Evolutionary conservation across 73 alveolate genomes (phyloP), one percentile per base, ranked within the genome.

Genomic region (Blepharisma stoltei): DNA sequence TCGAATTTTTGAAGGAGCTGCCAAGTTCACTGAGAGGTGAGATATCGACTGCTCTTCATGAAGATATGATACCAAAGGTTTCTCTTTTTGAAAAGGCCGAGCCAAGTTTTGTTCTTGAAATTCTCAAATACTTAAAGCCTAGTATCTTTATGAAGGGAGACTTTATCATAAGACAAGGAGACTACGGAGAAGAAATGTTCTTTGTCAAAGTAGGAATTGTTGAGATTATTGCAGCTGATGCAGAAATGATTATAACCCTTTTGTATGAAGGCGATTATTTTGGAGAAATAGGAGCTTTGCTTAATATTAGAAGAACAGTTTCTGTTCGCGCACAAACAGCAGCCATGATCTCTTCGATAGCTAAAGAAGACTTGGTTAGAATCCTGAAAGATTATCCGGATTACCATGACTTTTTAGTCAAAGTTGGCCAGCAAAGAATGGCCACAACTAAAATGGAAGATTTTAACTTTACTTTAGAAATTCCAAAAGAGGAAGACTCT

Each of bases 201-300:
- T 82, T 88, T 67, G 77, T 88, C 45, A 54, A 83, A 23, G 50
- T 71, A 20, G 95, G 95, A 21, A 37, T 37, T 7, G 92, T 84
- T 7, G 67, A 75, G 41, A 80, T 88, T n/a, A 49, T 84, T 1
- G 79, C 92, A 0, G 73, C 88, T 32, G 89, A 88, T 78, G 88
- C 71, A 23, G 38, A 77, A 45, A 80, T 89, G 1, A 32, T 48
- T 25, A 88, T 88, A 9, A 87, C 92, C 5, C 70, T 67, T 66
- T 23, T 84, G 85, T 46, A 70, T 46, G 89, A 88, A 80, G 95
- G 95, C 0, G 47, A 77, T 43, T 88, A 84, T 71, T 88, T 88
- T 71, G 95, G 95, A 38, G 95, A 88, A 50, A 84, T 88, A 9
- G 95, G 95, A 1, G 75, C 78, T 21, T 55, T 88, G 11, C 48